Conservation (phyloP, 305 asterid species). For the Fraxinus baroniana region DNA sequence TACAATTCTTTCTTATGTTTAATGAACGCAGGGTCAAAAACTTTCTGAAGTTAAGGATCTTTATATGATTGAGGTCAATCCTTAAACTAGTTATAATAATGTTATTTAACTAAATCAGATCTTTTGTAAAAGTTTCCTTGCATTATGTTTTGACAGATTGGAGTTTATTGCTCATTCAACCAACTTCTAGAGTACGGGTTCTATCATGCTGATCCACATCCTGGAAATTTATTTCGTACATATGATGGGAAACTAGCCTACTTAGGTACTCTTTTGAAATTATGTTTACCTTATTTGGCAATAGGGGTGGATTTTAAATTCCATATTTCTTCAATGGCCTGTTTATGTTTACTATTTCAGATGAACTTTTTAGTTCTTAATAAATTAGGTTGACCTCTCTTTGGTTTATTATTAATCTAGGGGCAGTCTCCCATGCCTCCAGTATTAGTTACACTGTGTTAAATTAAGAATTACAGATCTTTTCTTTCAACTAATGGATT, state of each 20-base stretch:
- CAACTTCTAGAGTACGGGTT: conserved; percentile 95
- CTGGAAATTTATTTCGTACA: conserved; percentile 93
- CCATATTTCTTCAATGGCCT: conserved; percentile 20
- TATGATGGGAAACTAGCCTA: conserved; percentile 91
- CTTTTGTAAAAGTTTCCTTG: conserved; percentile 13
- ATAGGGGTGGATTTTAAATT: conserved; percentile 21
- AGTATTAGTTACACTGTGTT: conserved; percentile 7
- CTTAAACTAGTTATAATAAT: conserved; percentile 22
- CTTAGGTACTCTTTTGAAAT: conserved; percentile 60
- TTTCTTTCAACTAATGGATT: conserved; percentile 11
- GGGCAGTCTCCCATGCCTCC: conserved; percentile 2
- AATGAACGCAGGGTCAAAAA: conserved; percentile 73
- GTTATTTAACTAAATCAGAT: conserved; percentile 17
- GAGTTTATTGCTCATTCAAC: conserved; percentile 96
- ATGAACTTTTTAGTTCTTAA: conserved; percentile 6
- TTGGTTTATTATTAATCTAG: conserved; percentile 6
- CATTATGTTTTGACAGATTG: conserved; percentile 54
- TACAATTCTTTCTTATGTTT: conserved; percentile 30
- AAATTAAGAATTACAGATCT: conserved; percentile 7
- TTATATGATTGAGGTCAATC: conserved; percentile 83
- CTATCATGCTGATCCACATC: conserved; percentile 99
- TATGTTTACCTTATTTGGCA: conserved; percentile 21
- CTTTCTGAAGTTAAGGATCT: conserved; percentile 87
- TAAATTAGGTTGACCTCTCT: not conserved
- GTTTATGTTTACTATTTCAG: conserved; percentile 2